These are phyloP conservation scores for Pharus latifolius DNA, from an alignment of 176 grass and related monocot genomes.

Conservation along the genomic window DNA sequence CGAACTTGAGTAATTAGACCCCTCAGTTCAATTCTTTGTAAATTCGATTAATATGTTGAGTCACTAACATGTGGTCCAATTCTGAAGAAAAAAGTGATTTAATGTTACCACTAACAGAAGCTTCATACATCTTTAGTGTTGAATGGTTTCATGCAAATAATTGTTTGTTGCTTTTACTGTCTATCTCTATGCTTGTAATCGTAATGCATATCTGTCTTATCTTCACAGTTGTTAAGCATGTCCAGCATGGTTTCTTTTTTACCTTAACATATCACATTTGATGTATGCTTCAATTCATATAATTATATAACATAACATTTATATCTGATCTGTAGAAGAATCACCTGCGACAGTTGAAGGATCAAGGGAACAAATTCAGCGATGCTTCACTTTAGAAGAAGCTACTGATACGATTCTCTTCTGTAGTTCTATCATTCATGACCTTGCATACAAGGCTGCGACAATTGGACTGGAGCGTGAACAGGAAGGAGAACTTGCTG, in stretches of 20 bases:
- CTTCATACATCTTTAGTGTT: neutral
- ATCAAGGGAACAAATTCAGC: slow-evolving; percentile 35
- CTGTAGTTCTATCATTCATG: slow-evolving; percentile 86
- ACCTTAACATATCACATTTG: neutral
- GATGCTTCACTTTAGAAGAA: slow-evolving; percentile 83
- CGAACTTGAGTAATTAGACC: too few species aligned
- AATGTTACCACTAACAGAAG: neutral
- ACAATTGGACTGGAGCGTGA: slow-evolving; percentile 60
- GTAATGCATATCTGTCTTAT: neutral
- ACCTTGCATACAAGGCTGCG: slow-evolving; percentile 68
- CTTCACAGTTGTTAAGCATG: neutral
- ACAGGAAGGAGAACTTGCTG: slow-evolving; percentile 10
- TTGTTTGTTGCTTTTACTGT: neutral
- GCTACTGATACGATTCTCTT: slow-evolving; percentile 72
- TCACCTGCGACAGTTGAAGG: slow-evolving; percentile 23
- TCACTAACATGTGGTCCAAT: too few species aligned
- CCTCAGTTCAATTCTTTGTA: too few species aligned
- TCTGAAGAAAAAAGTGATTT: neutral
- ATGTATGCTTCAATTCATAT: slow-evolving; percentile 4
- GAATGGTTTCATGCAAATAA: neutral
- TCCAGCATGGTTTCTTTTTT: neutral
- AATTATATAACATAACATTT: neutral
- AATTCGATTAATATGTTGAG: too few species aligned
- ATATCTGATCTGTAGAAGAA: slow-evolving; percentile 32
- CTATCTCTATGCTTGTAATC: neutral